A percentile compares a stretch with the other conserved stretches of the same genome.
Evolutionary conservation across 2,329 filamentous ascomycete genomes (phyloP).

Genomic region (Phoma sp.): DNA sequence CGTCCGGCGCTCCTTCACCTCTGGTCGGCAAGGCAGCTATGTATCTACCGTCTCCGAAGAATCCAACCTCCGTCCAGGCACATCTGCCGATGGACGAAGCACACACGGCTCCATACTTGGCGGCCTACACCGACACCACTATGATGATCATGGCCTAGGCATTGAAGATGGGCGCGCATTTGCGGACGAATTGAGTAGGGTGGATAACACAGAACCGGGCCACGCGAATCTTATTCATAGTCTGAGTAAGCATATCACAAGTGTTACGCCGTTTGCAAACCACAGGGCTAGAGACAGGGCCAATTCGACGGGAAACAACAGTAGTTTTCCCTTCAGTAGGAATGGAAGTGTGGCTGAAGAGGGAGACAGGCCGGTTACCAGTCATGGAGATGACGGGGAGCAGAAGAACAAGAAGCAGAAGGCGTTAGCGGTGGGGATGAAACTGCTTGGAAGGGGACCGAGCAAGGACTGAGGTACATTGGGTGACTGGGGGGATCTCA

Average conservation of each 20-base stretch:
- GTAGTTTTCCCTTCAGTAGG: conserved; percentile 3
- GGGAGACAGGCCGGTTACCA: neutral
- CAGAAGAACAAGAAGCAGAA: conserved; percentile 17
- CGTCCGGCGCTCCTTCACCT: conserved; percentile 40
- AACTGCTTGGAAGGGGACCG: conserved; percentile 14
- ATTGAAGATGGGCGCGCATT: conserved; percentile 44
- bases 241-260: conserved; percentile 43
- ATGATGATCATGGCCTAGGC: conserved; percentile 21
- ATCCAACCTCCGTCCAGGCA: conserved; percentile 28
- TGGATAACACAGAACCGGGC: conserved; percentile 47
- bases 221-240: conserved; percentile 45
- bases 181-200: conserved; percentile 45
- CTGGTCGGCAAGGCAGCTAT: conserved; percentile 38
- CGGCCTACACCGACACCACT: conserved; percentile 20
- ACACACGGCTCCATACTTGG: conserved; percentile 38
- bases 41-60: conserved; percentile 43
- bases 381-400: conserved; percentile 3
- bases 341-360: conserved; percentile 9
- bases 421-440: conserved; percentile 10
- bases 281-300: conserved; percentile 26
- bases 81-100: conserved; percentile 25
- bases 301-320: conserved; percentile 13
- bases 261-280: conserved; percentile 36
- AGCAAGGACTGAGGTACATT: conserved; percentile 3
- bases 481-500: neutral